These are phyloP conservation scores for Cinchona pubescens DNA, from an alignment of 257 asterid genomes.

Conservation along the genomic window DNA sequence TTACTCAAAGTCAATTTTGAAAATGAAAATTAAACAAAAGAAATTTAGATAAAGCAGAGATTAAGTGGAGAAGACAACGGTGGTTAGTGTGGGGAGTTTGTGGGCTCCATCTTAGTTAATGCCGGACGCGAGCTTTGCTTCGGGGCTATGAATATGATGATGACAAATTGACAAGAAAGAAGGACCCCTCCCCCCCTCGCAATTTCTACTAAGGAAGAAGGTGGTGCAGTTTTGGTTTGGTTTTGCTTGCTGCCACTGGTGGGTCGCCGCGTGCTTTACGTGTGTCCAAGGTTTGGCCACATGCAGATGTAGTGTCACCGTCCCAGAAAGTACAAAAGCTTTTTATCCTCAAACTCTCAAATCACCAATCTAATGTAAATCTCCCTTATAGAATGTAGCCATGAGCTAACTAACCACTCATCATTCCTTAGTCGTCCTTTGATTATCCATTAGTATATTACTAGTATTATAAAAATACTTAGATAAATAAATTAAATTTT, in stretches of 20 bases:
- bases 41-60: background rate
- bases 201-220: background rate
- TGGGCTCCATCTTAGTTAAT: background rate
- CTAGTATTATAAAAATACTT: no score
- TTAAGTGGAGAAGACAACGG: no score
- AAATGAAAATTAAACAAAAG: background rate
- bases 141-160: no score
- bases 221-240: background rate
- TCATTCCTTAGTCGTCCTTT: no score
- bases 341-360: background rate
- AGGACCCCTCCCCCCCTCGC: no score
- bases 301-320: slow-evolving; percentile 12
- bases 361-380: no score
- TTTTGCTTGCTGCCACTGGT: background rate
- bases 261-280: slow-evolving; percentile 16
- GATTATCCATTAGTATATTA: no score
- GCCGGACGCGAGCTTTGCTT: background rate
- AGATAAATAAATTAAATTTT: no score
- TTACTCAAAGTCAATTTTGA: slow-evolving; percentile 9
- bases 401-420: no score
- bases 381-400: background rate
- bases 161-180: no score
- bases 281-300: slow-evolving; percentile 21
- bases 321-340: background rate
- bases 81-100: slow-evolving; percentile 3